Conservation (phyloP, 2,329 filamentous ascomycete species). For the Fusarium mexicanum region DNA sequence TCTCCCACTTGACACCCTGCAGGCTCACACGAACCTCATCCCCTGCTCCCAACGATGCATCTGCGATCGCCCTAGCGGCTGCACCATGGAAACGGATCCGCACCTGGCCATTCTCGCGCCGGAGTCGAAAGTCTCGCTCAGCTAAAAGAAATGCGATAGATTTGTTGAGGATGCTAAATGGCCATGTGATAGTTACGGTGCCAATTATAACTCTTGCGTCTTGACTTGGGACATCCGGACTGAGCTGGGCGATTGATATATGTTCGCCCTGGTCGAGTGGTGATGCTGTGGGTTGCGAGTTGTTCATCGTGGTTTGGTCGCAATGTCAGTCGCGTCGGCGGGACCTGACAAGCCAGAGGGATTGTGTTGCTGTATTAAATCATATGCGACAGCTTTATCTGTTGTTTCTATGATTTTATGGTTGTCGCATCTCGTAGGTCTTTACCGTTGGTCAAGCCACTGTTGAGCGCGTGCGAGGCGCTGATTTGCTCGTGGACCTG, state of each 20-base stretch:
- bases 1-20: conserved; percentile 73
- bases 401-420: background rate
- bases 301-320: conserved; percentile 40
- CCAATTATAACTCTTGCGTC: conserved; percentile 67
- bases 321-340: conserved; percentile 28
- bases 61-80: conserved; percentile 74
- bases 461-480: conserved; percentile 5
- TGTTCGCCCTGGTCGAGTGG: conserved; percentile 45
- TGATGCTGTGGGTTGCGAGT: conserved; percentile 31
- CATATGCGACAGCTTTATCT: conserved; percentile 3
- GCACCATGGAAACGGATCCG: conserved; percentile 78
- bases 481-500: background rate
- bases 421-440: conserved; percentile 8
- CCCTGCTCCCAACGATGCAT: conserved; percentile 77
- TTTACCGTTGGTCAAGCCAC: background rate
- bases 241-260: conserved; percentile 66
- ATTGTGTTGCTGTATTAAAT: conserved; percentile 5
- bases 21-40: conserved; percentile 78
- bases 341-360: conserved; percentile 14
- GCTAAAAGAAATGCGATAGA: conserved; percentile 83
- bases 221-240: conserved; percentile 56
- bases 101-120: conserved; percentile 81
- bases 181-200: conserved; percentile 88
- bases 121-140: conserved; percentile 84
- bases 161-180: conserved; percentile 81